Evolutionary conservation across 2,329 filamentous ascomycete species (phyloP).

Genomic region (Pseudonectria foliicola): DNA sequence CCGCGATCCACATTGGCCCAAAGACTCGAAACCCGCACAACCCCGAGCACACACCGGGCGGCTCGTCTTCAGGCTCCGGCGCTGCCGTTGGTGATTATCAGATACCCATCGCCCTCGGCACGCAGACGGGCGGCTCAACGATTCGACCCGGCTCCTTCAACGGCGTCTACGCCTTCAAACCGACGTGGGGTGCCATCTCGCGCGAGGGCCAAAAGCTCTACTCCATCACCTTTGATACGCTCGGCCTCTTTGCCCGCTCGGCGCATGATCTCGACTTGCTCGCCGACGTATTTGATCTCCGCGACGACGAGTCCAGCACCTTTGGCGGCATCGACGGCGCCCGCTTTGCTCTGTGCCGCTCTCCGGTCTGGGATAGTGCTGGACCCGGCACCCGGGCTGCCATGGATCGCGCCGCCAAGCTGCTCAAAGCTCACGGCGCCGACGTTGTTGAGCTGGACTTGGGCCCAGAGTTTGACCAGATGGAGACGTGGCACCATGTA

Average conservation of each 20-base stretch:
- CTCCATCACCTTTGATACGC: constrained; percentile 52
- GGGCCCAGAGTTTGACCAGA: constrained; percentile 38
- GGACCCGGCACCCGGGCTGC: constrained; percentile 37
- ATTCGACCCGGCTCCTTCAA: constrained; percentile 60
- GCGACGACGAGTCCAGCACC: constrained; percentile 37
- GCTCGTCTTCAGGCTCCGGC: constrained; percentile 60
- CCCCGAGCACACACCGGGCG: constrained; percentile 55
- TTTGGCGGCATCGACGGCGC: constrained; percentile 35
- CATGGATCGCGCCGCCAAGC: constrained; percentile 30
- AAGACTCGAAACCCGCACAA: constrained; percentile 60
- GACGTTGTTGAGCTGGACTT: constrained; percentile 49
- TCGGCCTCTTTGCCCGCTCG: constrained; percentile 53
- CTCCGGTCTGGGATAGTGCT: constrained; percentile 42
- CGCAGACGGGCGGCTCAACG: constrained; percentile 58
- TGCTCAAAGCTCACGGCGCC: constrained; percentile 42
- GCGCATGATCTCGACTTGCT: constrained; percentile 53
- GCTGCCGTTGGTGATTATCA: constrained; percentile 61
- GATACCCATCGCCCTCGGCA: constrained; percentile 52
- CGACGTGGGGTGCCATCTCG: constrained; percentile 57
- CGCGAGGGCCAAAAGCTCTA: constrained; percentile 55
- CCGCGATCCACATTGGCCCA: constrained; percentile 45
- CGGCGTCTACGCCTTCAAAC: constrained; percentile 58
- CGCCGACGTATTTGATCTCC: constrained; percentile 44
- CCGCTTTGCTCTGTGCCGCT: constrained; percentile 49
- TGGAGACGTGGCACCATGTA: constrained; percentile 45